A percentile compares a stretch with the other conserved stretches of the same genome.
phyloP scores from a whole-genome alignment of 768 basidiomycete species.

The Lactarius akahatsu region DNA sequence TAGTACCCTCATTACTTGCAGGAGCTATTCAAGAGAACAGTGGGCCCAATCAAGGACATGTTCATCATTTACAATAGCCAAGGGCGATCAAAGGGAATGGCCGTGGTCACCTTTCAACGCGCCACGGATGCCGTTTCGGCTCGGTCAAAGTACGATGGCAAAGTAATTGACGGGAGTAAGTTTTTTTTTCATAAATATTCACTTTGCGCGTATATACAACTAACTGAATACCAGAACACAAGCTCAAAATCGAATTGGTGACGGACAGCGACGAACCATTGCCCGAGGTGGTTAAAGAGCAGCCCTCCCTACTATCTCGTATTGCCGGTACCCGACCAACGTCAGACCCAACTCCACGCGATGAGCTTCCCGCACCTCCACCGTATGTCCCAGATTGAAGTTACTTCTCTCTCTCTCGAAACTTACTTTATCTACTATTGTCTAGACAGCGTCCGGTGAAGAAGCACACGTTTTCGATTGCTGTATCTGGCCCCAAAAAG shows the following conservation, averaged over 20 bases:
- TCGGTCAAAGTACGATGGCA: slow-evolving; percentile 68
- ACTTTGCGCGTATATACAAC: neutral
- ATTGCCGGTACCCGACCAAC: slow-evolving; percentile 32
- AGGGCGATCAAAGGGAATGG: slow-evolving; percentile 78
- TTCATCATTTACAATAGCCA: slow-evolving; percentile 76
- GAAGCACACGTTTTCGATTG: slow-evolving; percentile 14
- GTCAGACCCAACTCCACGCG: neutral
- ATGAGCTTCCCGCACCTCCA: neutral
- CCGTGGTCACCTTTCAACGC: slow-evolving; percentile 65
- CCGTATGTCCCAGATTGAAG: slow-evolving; percentile 14
- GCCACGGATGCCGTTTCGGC: slow-evolving; percentile 62
- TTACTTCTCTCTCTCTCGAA: neutral
- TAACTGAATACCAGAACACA: slow-evolving; percentile 47
- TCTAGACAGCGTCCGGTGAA: slow-evolving; percentile 20
- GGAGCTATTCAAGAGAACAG: slow-evolving; percentile 75
- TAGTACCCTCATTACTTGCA: slow-evolving; percentile 34
- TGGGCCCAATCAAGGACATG: slow-evolving; percentile 68
- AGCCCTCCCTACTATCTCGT: slow-evolving; percentile 40
- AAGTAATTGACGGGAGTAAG: slow-evolving; percentile 67
- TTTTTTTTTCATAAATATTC: slow-evolving; percentile 23
- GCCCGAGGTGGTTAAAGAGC: slow-evolving; percentile 31
- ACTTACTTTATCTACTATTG: slow-evolving; percentile 5
- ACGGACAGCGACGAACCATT: slow-evolving; percentile 43
- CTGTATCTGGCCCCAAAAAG: slow-evolving; percentile 22
- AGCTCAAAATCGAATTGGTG: slow-evolving; percentile 65